Evolutionary conservation across 140 eudicot species (phyloP), one percentile per base, ranked within the genome.

Genomic region (Senecio squalidus): DNA sequence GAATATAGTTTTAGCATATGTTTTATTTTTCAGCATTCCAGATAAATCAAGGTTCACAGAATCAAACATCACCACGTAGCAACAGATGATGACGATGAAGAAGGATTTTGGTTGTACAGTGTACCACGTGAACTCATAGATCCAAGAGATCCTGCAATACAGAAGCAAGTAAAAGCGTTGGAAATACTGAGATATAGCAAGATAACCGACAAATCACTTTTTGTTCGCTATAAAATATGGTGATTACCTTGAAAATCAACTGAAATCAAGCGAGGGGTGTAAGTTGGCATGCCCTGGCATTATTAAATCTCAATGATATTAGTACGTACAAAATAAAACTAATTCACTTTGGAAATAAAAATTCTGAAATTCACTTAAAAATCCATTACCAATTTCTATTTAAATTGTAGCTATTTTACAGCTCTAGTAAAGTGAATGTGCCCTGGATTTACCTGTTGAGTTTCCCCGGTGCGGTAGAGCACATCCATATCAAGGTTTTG

Each of bases 191-290:
- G n/a, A n/a, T n/a, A n/a, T n/a, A n/a, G n/a, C n/a, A n/a, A n/a
- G n/a, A n/a, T n/a, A n/a, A n/a, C n/a, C n/a, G n/a, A n/a, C n/a
- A n/a, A n/a, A n/a, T n/a, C n/a, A n/a, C 41, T 36, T 34, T 54
- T 13, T 25, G 23, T 61, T 69, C 1, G 53, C 22, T 25, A 15
- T 51, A 16, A 26, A 33, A 16, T n/a, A 51, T 52, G 52, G 47
- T 6, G 11, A 50, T 52, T 71, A 80, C 92, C 92, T 83, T 83
- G 94, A 71, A 83, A 76, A 62, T 74, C 82, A 65, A 91, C 64
- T n/a, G 98, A 81, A 56, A 91, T 74, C 80, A 92, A 49, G 67
- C 98, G 95, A 68, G 98, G 98, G 2, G 96, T 92, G 72, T 87
- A 92, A 0, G 98, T 92, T 49, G 70, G 68, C 61, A 79, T 56